Conservation (phyloP, 2,329 filamentous ascomycete species). For the Bipolaris oryzae region DNA sequence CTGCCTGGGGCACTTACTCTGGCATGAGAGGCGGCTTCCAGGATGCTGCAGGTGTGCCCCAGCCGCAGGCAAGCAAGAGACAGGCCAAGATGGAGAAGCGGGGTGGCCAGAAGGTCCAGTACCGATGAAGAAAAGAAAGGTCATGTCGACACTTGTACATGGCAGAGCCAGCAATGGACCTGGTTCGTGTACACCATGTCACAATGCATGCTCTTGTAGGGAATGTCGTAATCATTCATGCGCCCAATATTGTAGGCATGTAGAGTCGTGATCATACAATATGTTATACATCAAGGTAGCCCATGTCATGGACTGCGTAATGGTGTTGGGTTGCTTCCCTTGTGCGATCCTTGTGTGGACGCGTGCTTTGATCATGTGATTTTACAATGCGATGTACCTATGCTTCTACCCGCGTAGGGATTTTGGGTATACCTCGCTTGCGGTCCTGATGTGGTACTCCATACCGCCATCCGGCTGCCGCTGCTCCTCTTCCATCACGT, state of each 20-base stretch:
- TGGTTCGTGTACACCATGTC: not conserved
- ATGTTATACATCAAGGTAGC: slow-evolving; percentile 4
- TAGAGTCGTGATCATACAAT: not conserved
- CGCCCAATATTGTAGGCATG: not conserved
- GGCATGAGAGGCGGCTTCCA: slow-evolving; percentile 52
- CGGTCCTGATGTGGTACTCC: slow-evolving; percentile 67
- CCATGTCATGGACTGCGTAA: slow-evolving; percentile 60
- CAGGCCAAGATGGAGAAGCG: slow-evolving; percentile 60
- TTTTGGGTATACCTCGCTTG: slow-evolving; percentile 68
- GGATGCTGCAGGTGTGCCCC: slow-evolving; percentile 49
- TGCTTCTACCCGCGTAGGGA: slow-evolving; percentile 63
- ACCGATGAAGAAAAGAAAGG: slow-evolving; percentile 45
- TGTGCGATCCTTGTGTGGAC: slow-evolving; percentile 65
- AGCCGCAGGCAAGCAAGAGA: slow-evolving; percentile 52
- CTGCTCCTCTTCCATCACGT: slow-evolving; percentile 58
- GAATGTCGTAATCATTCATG: not conserved
- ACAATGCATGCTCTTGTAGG: not conserved
- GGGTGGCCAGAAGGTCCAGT: slow-evolving; percentile 56
- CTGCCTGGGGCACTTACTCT: slow-evolving; percentile 55
- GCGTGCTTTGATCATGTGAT: slow-evolving; percentile 3
- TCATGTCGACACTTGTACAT: not conserved
- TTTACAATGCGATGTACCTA: slow-evolving; percentile 21
- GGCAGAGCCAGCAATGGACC: not conserved
- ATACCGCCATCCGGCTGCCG: slow-evolving; percentile 65
- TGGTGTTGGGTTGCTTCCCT: slow-evolving; percentile 67